Evolutionary conservation across 2,329 filamentous ascomycete species (phyloP), one percentile per base, ranked within the genome.

Genomic region (Fusarium tanahbumbuense): DNA sequence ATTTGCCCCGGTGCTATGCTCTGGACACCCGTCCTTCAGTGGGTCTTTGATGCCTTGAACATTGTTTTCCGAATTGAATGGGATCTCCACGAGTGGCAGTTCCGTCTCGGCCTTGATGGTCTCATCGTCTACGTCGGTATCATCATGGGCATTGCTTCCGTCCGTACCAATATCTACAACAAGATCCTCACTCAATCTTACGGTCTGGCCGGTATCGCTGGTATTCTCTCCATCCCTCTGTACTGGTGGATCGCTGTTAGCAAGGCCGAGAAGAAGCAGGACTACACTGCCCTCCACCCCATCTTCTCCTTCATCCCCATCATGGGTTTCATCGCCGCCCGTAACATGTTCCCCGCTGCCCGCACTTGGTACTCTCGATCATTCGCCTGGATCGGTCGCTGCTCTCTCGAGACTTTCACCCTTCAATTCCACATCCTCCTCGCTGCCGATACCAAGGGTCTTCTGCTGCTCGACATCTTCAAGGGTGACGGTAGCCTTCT

Each of bases 371-470:
- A 75, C 20, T 76, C 86, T 13, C 79, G 84, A 18, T 81, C 80
- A 15, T 78, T 80, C 53, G 83, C 85, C 1, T 86, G 83, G 79
- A 76, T 91, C 0, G 88, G 89, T 3, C 80, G 80, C 6, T 85
- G 83, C 64, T 87, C 87, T 0, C 81, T 89, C 3, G 89, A 91
- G 75, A 84, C 86, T 2, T 89, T 87, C 64, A 81, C 88, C 1
- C 78, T 91, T 44, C 87, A 90, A 60, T 85, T 86, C 74, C 89
- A 91, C 72, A 82, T 89, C 50, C 88, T 87, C 81, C 83, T 91
- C 11, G 87, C 87, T 2, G 86, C 84, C 8, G 87, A 91, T 70
- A 84, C 86, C 5, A 84, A 83, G 41, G 86, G 85, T 0, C 72
- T 86, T 4, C 58, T 75, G 9, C 44, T 75, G 3, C 46, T 75